phyloP scores from a whole-genome alignment of 1,284 basidiomycete genomes.

The Ceratorhiza oryzae-sativae region DNA sequence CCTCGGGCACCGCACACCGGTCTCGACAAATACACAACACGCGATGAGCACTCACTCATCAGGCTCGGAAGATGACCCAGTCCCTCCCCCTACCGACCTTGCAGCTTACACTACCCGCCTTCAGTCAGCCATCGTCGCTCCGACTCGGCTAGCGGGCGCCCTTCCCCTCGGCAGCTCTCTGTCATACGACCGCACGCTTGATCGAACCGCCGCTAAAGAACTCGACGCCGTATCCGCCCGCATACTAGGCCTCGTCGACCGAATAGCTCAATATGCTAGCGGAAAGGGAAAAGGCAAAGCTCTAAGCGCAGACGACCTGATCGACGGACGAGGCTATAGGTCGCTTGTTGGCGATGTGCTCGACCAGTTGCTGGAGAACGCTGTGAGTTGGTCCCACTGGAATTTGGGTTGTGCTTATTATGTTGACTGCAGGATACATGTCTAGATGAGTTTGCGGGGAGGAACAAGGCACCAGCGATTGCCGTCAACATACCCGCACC shows the following conservation, averaged over 20 bases:
- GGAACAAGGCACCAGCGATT: conserved; percentile 54
- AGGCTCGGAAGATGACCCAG: conserved; percentile 19
- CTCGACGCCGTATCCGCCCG: conserved; percentile 68
- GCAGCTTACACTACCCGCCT: conserved; percentile 33
- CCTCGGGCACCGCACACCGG: background rate
- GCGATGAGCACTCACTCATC: conserved; percentile 24
- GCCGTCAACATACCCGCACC: conserved; percentile 53
- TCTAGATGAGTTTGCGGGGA: conserved; percentile 79
- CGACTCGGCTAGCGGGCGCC: conserved; percentile 18
- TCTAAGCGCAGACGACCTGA: conserved; percentile 44
- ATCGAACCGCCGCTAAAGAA: conserved; percentile 69
- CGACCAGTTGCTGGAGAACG: conserved; percentile 84
- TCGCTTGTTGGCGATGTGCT: conserved; percentile 80
- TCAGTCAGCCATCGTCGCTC: conserved; percentile 39
- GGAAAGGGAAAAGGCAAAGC: conserved; percentile 57
- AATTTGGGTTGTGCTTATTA: conserved; percentile 16
- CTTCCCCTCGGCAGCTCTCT: conserved; percentile 62
- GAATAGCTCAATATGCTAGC: conserved; percentile 62
- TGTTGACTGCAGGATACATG: conserved; percentile 68
- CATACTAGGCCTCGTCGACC: conserved; percentile 69
- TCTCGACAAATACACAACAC: conserved; percentile 4
- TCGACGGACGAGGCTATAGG: conserved; percentile 74
- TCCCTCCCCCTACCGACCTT: conserved; percentile 37
- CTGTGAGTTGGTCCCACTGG: conserved; percentile 59
- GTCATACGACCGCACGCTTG: conserved; percentile 84